Base-by-base conservation (phyloP, 331 rosid species). In the Phaseolus coccineus region DNA sequence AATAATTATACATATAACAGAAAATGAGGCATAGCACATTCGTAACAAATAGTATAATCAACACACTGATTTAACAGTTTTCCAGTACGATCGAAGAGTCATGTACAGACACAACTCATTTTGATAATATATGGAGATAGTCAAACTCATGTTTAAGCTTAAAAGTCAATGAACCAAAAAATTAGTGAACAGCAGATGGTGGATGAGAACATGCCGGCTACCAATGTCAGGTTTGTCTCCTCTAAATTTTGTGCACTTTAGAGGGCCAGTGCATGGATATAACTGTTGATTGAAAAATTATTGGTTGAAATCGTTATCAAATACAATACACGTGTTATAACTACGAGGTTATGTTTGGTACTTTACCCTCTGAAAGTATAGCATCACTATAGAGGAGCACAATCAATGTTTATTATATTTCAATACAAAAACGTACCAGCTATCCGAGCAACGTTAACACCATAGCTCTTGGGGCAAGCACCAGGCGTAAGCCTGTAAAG, bases 381-480 rank as follows among this genome's bases (percentile, higher is more conserved):
- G 31, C 31, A 33, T 66, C 10, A 0, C 71, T 39, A n/a, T 3
- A 11, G 55, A 9, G 31, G 53, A 67, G 72, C n/a, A 22, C 5
- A 42, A 44, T 24, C 56, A 53, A 42, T 13, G 42, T 51, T 27
- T 50, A 24, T 27, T 16, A 72, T n/a, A 27, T 44, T 59, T 68
- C 16, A 71, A 69, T 77, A 57, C 9, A 70, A 78, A 58, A 8
- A 11, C 89, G 73, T 88, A 93, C 97, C 97, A 71, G 99, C 99
- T 86, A 96, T 71, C 68, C 93, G 94, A 24, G 99, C 97, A 81
- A 96, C 93, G 71, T 93, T 93, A 78, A 93, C 97, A 61, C 97
- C 99, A 88, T 93, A 96, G 89, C 99, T 93, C 88, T 91, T 96
- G 66, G 99, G 99, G 83, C 99, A 96, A 47, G 97, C 91, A 84